phyloP scores from a whole-genome alignment of 1,284 basidiomycete species.

The Ganoderma resinaceum region DNA sequence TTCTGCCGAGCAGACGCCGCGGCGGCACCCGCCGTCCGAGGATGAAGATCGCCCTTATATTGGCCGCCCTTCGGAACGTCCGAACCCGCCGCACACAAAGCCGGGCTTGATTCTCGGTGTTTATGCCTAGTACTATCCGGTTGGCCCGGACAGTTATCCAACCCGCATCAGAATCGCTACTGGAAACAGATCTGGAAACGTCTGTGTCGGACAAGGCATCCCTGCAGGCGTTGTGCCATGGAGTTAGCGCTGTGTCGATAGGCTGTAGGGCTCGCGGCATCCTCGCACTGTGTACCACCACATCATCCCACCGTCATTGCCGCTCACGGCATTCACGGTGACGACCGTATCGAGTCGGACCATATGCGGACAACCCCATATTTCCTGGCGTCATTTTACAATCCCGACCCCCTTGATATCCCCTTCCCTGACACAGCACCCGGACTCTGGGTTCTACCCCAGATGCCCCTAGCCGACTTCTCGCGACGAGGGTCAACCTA shows the following conservation, averaged over 20 bases:
- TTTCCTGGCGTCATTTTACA: neutral
- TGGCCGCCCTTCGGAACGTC: neutral
- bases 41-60: neutral
- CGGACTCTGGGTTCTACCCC: neutral
- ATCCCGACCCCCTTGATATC: neutral
- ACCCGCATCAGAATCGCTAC: neutral
- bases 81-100: neutral
- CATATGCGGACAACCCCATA: neutral
- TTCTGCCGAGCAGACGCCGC: constrained; percentile 13
- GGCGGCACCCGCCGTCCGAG: neutral
- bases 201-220: neutral
- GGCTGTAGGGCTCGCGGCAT: neutral
- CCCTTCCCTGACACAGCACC: neutral
- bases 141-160: neutral
- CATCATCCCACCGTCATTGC: constrained; percentile 1
- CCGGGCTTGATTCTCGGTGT: neutral
- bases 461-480: constrained; percentile 7
- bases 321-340: neutral
- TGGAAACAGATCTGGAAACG: neutral
- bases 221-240: neutral
- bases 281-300: neutral
- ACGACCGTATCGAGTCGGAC: neutral
- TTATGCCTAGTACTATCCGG: neutral
- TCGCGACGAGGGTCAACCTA: constrained; percentile 9
- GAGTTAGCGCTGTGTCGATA: neutral